Evolutionary conservation across 306 rosid genomes (phyloP).

Genomic region (Medicago lupulina): DNA sequence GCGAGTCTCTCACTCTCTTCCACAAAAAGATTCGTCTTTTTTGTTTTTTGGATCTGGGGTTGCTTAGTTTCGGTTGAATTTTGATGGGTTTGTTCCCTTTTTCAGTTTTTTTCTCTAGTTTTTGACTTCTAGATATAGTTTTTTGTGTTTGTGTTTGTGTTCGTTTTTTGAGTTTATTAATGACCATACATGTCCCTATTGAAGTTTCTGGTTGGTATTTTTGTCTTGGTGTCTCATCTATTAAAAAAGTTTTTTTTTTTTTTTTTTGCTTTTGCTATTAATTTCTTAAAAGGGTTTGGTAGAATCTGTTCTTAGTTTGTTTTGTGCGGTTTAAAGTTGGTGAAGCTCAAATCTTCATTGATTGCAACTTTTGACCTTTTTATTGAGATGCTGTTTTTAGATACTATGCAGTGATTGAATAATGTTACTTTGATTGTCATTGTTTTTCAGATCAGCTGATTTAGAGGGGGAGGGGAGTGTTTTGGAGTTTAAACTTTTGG

Average conservation of each 20-base stretch:
- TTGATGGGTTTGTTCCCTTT: not conserved
- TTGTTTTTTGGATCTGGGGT: not conserved
- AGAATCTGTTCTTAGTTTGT: conserved; percentile 24
- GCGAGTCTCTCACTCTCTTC: not conserved
- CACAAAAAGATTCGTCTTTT: too few species aligned
- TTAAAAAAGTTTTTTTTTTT: not conserved
- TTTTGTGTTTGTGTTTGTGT: not conserved
- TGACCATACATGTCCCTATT: not conserved
- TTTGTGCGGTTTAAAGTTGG: conserved; percentile 15
- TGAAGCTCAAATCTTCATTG: conserved; percentile 26
- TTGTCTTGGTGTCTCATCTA: not conserved
- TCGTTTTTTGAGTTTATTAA: not conserved
- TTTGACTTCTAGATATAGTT: not conserved
- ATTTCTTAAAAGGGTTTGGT: conserved; percentile 6
- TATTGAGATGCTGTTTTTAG: not conserved
- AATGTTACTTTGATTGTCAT: conserved; percentile 21
- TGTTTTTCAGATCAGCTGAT: conserved; percentile 54
- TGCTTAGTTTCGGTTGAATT: conserved; percentile 1
- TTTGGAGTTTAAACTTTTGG: conserved; percentile 31
- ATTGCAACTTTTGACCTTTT: conserved; percentile 33
- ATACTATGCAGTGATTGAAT: not conserved
- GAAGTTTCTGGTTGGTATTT: not conserved
- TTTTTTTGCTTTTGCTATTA: not conserved
- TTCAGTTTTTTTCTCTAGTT: not conserved
- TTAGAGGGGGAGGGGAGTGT: conserved; percentile 26